Conservation (phyloP, 495 filamentous ascomycete species). For the Xylaria scruposa region DNA sequence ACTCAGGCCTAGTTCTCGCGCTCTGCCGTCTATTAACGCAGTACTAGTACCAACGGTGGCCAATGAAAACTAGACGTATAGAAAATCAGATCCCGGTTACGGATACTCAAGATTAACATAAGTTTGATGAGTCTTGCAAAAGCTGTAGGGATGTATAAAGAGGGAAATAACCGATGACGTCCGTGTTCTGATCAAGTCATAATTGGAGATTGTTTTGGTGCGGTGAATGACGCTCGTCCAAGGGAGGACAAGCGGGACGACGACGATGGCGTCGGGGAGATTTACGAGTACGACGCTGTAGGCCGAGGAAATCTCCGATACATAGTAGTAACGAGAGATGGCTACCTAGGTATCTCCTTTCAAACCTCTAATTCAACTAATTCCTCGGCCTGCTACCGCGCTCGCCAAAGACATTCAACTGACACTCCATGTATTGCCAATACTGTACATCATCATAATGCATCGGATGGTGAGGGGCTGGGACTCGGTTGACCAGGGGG, state of each 20-base stretch:
- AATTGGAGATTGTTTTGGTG: slow-evolving; percentile 2
- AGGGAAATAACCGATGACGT: slow-evolving; percentile 10
- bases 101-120: not conserved
- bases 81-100: slow-evolving; percentile 7
- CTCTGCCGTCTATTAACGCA: slow-evolving; percentile 17
- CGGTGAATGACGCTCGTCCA: not conserved
- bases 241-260: slow-evolving; percentile 10
- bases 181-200: not conserved
- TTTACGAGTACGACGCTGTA: slow-evolving; percentile 20
- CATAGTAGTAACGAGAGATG: not conserved
- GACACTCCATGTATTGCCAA: slow-evolving; percentile 8
- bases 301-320: slow-evolving; percentile 28
- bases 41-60: slow-evolving; percentile 17
- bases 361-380: slow-evolving; percentile 2
- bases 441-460: slow-evolving; percentile 29
- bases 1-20: slow-evolving; percentile 24
- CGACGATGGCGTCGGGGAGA: slow-evolving; percentile 21
- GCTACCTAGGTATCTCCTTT: slow-evolving; percentile 7
- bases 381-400: not conserved
- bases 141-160: not conserved
- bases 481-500: slow-evolving; percentile 18
- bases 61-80: slow-evolving; percentile 10
- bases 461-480: slow-evolving; percentile 28
- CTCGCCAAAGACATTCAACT: not conserved
- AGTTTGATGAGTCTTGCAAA: not conserved